Conservation (phyloP, 768 basidiomycete genomes). For the Chlorophyllum brunneum region DNA sequence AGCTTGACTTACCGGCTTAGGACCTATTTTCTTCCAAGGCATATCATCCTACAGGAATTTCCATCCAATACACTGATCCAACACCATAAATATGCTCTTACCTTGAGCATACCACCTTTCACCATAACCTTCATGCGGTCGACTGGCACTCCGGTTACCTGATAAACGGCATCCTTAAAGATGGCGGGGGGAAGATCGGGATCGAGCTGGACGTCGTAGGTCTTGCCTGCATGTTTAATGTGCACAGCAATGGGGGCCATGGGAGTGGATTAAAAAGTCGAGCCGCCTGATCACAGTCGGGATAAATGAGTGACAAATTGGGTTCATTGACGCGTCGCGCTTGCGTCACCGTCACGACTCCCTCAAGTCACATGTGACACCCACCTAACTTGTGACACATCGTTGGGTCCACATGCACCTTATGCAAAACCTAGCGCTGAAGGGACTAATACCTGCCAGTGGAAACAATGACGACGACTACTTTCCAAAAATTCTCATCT, state of each 20-base stretch:
- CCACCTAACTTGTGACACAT: not conserved
- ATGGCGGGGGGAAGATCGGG: constrained; percentile 58
- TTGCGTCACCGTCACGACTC: constrained; percentile 17
- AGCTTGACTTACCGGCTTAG: constrained; percentile 64
- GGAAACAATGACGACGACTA: no score
- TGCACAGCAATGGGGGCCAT: constrained; percentile 75
- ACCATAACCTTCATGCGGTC: constrained; percentile 98
- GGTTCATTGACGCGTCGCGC: constrained; percentile 18
- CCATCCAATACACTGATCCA: not conserved
- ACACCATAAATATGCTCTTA: constrained; percentile 26
- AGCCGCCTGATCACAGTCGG: not conserved
- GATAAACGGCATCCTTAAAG: constrained; percentile 84
- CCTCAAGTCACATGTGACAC: constrained; percentile 1
- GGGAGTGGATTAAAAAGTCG: constrained; percentile 12
- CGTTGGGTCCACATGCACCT: not conserved
- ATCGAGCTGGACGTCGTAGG: constrained; percentile 68
- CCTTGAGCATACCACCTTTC: constrained; percentile 89
- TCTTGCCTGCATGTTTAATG: constrained; percentile 89
- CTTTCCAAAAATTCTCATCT: no score
- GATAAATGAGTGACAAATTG: constrained; percentile 9
- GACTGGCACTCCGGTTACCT: constrained; percentile 78
- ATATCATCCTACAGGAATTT: constrained; percentile 68
- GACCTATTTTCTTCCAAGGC: constrained; percentile 77
- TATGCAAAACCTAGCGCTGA: not conserved
- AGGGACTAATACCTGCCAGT: no score